Evolutionary conservation across 2,329 filamentous ascomycete genomes (phyloP).

Genomic region (Penicillium sp.): DNA sequence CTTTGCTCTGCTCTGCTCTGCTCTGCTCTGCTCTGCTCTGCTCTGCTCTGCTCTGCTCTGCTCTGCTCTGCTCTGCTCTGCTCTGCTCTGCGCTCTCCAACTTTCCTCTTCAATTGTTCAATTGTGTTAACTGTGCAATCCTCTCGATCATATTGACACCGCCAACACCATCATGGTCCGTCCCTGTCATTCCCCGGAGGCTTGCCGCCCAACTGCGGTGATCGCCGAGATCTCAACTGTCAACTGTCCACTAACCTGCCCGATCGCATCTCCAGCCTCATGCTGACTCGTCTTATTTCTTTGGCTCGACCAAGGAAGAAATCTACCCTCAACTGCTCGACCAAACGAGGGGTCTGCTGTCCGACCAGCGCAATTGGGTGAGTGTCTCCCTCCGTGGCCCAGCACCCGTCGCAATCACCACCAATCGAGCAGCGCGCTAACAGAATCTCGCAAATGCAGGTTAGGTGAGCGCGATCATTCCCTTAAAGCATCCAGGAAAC

Average conservation of each 20-base stretch:
- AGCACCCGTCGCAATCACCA: neutral
- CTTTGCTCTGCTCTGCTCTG: neutral
- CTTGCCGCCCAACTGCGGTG: neutral
- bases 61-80: neutral
- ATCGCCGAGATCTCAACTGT: neutral
- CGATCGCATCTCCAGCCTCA: conserved; percentile 42
- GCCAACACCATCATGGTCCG: neutral
- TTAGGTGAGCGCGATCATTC: conserved; percentile 34
- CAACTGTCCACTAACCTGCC: too few relatives aligned
- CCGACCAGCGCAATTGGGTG: conserved; percentile 54
- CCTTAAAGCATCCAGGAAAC: neutral
- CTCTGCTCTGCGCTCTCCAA: neutral
- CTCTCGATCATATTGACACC: neutral
- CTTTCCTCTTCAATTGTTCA: neutral
- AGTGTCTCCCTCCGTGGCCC: conserved; percentile 8
- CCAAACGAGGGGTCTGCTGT: conserved; percentile 43
- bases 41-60: neutral
- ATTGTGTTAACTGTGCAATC: too few relatives aligned
- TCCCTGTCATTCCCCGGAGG: neutral
- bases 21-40: neutral
- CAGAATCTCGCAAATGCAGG: conserved; percentile 21
- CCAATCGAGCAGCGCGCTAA: conserved; percentile 8
- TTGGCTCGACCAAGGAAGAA: conserved; percentile 44
- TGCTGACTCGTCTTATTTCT: conserved; percentile 53
- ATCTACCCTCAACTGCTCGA: conserved; percentile 48